Percentiles rank a stretch among this genome's conserved stretches.
Conservation (phyloP, 441 rosid genomes). For the Mallotus japonicus region DNA sequence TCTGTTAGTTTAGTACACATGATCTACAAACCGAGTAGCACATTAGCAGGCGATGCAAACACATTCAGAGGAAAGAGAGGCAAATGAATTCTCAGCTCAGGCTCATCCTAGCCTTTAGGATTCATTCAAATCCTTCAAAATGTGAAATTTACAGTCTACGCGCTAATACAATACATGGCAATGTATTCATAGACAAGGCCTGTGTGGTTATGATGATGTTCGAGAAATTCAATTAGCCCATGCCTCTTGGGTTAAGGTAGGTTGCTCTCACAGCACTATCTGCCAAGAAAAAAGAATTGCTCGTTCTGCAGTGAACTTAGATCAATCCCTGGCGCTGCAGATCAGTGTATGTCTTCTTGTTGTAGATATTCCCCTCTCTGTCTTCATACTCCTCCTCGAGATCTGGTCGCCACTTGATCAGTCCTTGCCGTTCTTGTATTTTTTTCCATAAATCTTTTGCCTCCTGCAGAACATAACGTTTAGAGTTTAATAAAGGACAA, state of each 20-base stretch:
- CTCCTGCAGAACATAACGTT: conserved; percentile 50
- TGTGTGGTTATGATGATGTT: no score
- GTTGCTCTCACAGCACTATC: no score
- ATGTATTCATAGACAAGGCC: neutral
- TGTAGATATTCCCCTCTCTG: conserved; percentile 95
- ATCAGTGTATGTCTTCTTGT: conserved; percentile 96
- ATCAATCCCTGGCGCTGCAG: conserved; percentile 98
- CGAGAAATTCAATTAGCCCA: neutral
- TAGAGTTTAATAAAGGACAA: neutral
- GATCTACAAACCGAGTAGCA: neutral
- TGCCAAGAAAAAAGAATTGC: no score
- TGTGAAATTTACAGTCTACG: no score
- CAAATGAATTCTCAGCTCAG: neutral
- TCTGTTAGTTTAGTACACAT: no score
- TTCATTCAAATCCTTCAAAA: no score
- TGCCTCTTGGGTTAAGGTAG: neutral
- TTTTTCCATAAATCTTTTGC: conserved; percentile 95
- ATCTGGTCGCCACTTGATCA: conserved; percentile 98
- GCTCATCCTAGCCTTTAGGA: neutral
- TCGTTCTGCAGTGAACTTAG: neutral
- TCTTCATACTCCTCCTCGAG: conserved; percentile 99
- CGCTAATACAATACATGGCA: neutral
- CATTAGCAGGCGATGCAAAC: neutral
- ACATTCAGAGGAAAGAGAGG: neutral
- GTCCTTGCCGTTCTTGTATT: conserved; percentile 86